A percentile compares a stretch with the other conserved stretches of the same genome.
phyloP scores from a whole-genome alignment of 495 filamentous ascomycete genomes.

The Cetradonia linearis region DNA sequence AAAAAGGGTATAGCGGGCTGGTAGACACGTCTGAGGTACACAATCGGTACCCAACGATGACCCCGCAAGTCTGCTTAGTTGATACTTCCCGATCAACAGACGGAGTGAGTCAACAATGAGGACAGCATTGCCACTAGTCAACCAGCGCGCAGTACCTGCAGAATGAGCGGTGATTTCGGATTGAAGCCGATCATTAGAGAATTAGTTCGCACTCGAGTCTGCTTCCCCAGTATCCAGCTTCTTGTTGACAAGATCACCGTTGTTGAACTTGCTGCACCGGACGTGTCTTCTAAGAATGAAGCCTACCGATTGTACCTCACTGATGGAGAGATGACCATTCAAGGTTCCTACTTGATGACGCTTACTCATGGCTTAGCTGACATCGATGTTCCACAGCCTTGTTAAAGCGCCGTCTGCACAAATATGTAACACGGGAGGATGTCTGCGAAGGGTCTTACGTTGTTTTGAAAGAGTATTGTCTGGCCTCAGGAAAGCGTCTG shows the following conservation, averaged over 20 bases:
- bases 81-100: not conserved
- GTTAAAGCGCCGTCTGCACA: conserved; percentile 21
- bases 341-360: conserved; percentile 15
- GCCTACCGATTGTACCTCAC: conserved; percentile 22
- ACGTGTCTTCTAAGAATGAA: conserved; percentile 1
- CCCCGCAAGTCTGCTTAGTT: not conserved
- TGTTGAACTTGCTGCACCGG: conserved; percentile 2
- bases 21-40: too few relatives aligned
- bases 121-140: not conserved
- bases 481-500: conserved; percentile 19
- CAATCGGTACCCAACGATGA: too few relatives aligned
- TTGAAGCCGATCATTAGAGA: conserved; percentile 22
- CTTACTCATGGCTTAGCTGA: not conserved
- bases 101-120: not conserved
- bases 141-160: not conserved
- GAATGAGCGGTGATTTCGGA: not conserved
- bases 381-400: conserved; percentile 12
- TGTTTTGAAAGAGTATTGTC: conserved; percentile 21
- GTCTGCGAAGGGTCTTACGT: conserved; percentile 23
- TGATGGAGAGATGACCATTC: conserved; percentile 24
- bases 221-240: conserved; percentile 21
- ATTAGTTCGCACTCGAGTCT: conserved; percentile 24
- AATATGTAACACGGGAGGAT: conserved; percentile 11
- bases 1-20: too few relatives aligned
- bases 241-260: conserved; percentile 20